Evolutionary conservation across 495 filamentous ascomycete species (phyloP), one percentile per base, ranked within the genome.

Genomic region (Schizothecium vesticola): DNA sequence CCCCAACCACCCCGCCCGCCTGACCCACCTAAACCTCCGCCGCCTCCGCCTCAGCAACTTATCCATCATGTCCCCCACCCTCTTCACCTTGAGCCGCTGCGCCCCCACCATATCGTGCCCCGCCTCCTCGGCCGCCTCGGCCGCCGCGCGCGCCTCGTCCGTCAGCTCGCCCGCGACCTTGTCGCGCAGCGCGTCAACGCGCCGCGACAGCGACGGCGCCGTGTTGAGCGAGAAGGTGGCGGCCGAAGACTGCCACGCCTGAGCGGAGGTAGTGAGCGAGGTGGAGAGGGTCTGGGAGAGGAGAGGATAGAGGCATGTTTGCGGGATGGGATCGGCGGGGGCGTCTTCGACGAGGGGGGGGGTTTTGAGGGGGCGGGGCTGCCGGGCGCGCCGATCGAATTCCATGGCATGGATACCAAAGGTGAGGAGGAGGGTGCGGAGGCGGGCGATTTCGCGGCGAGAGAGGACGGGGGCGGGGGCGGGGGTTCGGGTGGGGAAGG

Each of bases 401-500:
- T 93, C 91, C 68, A 87, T 86, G 0, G 93, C 93, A 77, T 94
- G 94, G 75, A 96, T 88, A 58, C 93, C 93, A 0, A 92, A 90
- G 67, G 89, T 91, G 33, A 97, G 82, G 28, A 96, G 85, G 0
- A 96, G 82, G 2, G 92, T 86, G 64, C 86, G 83, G 3, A 91
- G 85, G 56, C 92, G 87, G 62, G 90, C 91, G 22, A 95, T 85
- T 71, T 97, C 93, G 13, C 85, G 84, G 68, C 86, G 87, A 9
- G 83, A 84, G 58, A 86, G 70, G 6, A 67, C 59, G 76, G 79
- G 36, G 73, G 74, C 67, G 77, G 31, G 75, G 78, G 23, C 71
- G 67, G 29, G 12, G 51, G 36, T 61, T 77, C 82, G 69, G 83
- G 84, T 72, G 90, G 86, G 55, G 33, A 43, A 43, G 90, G 86